Percentiles rank a stretch among this genome's conserved stretches.
Conservation (phyloP, 2,329 filamentous ascomycete species). For the Epichloe gansuensis region DNA sequence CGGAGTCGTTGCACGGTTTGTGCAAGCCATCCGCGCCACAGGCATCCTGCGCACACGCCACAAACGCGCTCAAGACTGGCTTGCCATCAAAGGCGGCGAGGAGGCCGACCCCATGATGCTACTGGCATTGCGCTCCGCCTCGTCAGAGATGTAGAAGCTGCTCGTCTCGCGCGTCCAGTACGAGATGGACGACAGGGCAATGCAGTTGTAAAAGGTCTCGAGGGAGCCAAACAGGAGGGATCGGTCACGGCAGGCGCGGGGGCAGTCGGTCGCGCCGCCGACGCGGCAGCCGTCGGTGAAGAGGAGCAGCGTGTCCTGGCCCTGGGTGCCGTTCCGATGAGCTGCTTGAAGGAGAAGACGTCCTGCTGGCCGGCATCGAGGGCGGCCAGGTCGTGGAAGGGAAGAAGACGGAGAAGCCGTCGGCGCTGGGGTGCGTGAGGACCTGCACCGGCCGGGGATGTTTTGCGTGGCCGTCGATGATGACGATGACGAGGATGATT, state of each 20-base stretch:
- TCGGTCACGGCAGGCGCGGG: constrained; percentile 19
- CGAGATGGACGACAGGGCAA: constrained; percentile 22
- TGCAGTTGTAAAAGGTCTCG: constrained; percentile 28
- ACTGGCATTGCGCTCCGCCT: constrained; percentile 25
- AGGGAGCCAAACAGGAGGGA: constrained; percentile 21
- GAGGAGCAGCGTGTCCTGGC: constrained; percentile 19
- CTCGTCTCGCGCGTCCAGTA: constrained; percentile 21
- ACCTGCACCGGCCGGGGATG: constrained; percentile 14
- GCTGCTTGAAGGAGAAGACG: constrained; percentile 20
- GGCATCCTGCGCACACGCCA: constrained; percentile 22
- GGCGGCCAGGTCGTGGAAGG: constrained; percentile 23
- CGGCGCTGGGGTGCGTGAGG: constrained; percentile 16
- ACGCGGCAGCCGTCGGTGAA: constrained; percentile 22
- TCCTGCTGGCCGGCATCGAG: constrained; percentile 16
- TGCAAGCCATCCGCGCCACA: constrained; percentile 23
- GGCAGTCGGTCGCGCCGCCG: constrained; percentile 19
- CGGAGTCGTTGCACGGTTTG: constrained; percentile 17
- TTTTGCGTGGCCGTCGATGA: neutral
- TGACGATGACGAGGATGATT: neutral
- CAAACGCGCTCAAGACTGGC: constrained; percentile 21
- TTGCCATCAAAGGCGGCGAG: constrained; percentile 19
- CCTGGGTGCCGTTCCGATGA: constrained; percentile 23
- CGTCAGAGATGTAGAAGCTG: constrained; percentile 18
- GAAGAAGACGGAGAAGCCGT: constrained; percentile 24
- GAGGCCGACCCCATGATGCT: constrained; percentile 21